Conservation (phyloP, 2,329 filamentous ascomycete species). For the Colletotrichum tamarilloi region DNA sequence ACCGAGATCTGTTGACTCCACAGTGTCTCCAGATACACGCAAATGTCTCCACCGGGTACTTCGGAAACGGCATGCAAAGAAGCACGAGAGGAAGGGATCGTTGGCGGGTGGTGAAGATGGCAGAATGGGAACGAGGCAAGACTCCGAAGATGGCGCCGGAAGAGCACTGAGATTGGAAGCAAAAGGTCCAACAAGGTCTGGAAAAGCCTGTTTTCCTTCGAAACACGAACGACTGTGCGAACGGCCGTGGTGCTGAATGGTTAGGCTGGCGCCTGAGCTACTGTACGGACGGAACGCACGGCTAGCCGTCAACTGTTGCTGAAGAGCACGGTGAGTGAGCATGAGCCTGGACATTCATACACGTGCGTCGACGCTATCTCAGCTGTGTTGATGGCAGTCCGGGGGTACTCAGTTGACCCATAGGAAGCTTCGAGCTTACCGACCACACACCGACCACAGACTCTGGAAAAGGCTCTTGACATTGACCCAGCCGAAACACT, state of each 20-base stretch:
- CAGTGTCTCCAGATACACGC: conserved; percentile 27
- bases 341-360: neutral
- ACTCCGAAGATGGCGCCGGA: conserved; percentile 20
- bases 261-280: conserved; percentile 1
- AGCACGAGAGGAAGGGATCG: conserved; percentile 13
- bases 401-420: neutral
- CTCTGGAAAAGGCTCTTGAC: neutral
- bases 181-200: conserved; percentile 23
- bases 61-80: conserved; percentile 11
- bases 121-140: conserved; percentile 24
- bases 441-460: conserved; percentile 1
- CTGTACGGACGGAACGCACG: conserved; percentile 31
- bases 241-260: conserved; percentile 16
- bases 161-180: conserved; percentile 24
- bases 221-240: conserved; percentile 29
- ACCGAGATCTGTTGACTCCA: conserved; percentile 31
- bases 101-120: conserved; percentile 27
- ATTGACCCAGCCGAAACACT: neutral
- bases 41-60: conserved; percentile 27
- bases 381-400: neutral
- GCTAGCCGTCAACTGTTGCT: conserved; percentile 22
- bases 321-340: neutral
- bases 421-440: conserved; percentile 10
- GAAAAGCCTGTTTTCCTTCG: conserved; percentile 29
- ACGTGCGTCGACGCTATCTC: conserved; percentile 1